A percentile compares a stretch with the other conserved stretches of the same genome.
Conservation (phyloP, 2,329 filamentous ascomycete genomes). For the Penicillium sp. region DNA sequence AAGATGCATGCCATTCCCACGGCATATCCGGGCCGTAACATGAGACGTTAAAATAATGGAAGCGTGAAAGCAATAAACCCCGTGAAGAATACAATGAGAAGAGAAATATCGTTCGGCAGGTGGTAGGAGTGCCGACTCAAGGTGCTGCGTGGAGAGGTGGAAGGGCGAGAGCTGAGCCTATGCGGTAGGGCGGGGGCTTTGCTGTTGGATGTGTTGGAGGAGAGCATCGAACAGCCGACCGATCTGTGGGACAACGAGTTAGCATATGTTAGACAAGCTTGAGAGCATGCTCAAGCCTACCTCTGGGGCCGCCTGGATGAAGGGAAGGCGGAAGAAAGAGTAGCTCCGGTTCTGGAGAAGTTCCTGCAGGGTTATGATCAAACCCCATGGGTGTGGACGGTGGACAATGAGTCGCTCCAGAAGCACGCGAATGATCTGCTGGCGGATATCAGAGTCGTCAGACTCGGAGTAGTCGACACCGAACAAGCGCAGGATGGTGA, state of each 20-base stretch:
- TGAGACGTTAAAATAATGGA: constrained; percentile 23
- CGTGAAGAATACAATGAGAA: constrained; percentile 23
- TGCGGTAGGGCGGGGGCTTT: constrained; percentile 47
- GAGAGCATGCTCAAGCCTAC: constrained; percentile 50
- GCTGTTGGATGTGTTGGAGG: constrained; percentile 49
- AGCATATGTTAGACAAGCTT: background rate
- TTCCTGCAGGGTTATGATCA: constrained; percentile 85
- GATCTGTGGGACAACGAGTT: constrained; percentile 35
- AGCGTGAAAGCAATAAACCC: constrained; percentile 24
- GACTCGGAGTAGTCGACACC: constrained; percentile 67
- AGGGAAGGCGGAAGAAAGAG: constrained; percentile 88
- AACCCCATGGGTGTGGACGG: constrained; percentile 93
- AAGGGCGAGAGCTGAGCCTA: constrained; percentile 23
- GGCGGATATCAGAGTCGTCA: constrained; percentile 78
- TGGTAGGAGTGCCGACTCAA: constrained; percentile 9
- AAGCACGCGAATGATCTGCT: constrained; percentile 86
- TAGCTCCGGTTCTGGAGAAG: constrained; percentile 89
- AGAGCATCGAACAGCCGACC: constrained; percentile 49
- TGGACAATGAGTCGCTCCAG: constrained; percentile 85
- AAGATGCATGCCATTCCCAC: constrained; percentile 30
- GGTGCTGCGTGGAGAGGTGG: constrained; percentile 9
- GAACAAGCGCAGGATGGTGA: constrained; percentile 81
- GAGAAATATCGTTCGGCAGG: constrained; percentile 7
- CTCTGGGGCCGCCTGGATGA: constrained; percentile 87
- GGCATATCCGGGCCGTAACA: constrained; percentile 26